Evolutionary conservation across 1,139 yeast species (phyloP).

Genomic region (Suhomyces terraborum): DNA sequence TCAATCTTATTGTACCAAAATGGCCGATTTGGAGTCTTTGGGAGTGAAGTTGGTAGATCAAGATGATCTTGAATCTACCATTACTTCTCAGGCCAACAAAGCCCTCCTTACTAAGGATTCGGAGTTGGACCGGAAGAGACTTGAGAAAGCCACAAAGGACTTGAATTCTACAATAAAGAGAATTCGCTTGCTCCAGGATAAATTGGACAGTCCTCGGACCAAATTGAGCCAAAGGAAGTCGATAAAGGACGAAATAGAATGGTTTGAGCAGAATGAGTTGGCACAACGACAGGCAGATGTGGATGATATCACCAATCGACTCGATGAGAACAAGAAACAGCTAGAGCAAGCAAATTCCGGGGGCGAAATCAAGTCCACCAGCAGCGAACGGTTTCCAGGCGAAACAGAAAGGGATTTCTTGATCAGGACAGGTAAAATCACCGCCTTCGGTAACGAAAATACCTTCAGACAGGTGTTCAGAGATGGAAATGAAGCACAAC

Average conservation of each 20-base stretch:
- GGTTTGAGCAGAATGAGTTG: conserved; percentile 55
- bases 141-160: conserved; percentile 61
- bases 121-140: conserved; percentile 73
- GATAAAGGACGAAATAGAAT: conserved; percentile 55
- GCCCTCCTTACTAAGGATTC: conserved; percentile 62
- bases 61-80: conserved; percentile 66
- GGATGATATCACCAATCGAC: conserved; percentile 61
- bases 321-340: conserved; percentile 35
- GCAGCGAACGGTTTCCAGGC: conserved; percentile 47
- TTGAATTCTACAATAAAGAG: conserved; percentile 46
- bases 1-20: background rate
- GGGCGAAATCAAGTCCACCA: conserved; percentile 9
- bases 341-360: conserved; percentile 17
- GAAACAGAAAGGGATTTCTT: conserved; percentile 81
- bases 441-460: conserved; percentile 83
- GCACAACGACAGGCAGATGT: conserved; percentile 59
- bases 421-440: conserved; percentile 86
- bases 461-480: conserved; percentile 41
- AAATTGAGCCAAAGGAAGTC: conserved; percentile 67
- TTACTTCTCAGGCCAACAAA: conserved; percentile 69
- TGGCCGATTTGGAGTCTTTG: conserved; percentile 15
- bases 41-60: conserved; percentile 66
- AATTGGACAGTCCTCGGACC: conserved; percentile 54
- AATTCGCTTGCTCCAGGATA: conserved; percentile 48
- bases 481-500: conserved; percentile 15